Evolutionary conservation across 2,329 filamentous ascomycete species (phyloP), one percentile per base, ranked within the genome.

Genomic region (Ploettnerulaceae sp.): DNA sequence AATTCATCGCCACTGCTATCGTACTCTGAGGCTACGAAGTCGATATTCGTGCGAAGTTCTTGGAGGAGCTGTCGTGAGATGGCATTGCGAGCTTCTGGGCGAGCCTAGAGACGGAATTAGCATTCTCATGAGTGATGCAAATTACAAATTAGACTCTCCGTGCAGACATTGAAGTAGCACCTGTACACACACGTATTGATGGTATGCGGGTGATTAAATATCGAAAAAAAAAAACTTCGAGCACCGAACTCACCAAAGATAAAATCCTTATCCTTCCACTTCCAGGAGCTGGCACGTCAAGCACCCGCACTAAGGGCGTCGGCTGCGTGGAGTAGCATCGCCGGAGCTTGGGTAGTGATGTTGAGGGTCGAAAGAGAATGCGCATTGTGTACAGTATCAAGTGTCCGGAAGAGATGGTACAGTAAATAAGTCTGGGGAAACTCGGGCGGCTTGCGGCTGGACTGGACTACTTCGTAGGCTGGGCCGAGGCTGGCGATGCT

Each of bases 11-110:
- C 79, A 12, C 70, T 63, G 18, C 66, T 61, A 17, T 74, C 75
- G 57, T 84, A 83, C 60, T 83, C 77, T 7, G 66, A 70, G 46
- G 84, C 79, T 35, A 97, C 76, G 51, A 77, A 75, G 58, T 88
- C 77, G 46, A 97, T 74, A 61, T 95, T 79, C 32, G 77, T 73
- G 40, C 78, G 77, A 47, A 98, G 74, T 37, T 84, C 77, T 3
- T 78, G 69, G 41, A 98, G 77, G 28, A 98, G 75, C 47, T 82
- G 79, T 48, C 74, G 77, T 0, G 90, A 97, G 63, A 98, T 86
- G 56, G 93, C 93, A 68, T 98, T 98, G 61, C 91, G 86, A 26
- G 90, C 84, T 7, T 77, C 67, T 0, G 89, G 89, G 3, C 89
- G 79, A 70, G 96, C 93, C 56, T 98, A 77, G 52, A 52, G 91